A percentile compares a stretch with the other conserved stretches of the same genome.
These are phyloP conservation scores for Wickerhamiella brachini DNA, from an alignment of 805 yeast species.

Conservation along the genomic window DNA sequence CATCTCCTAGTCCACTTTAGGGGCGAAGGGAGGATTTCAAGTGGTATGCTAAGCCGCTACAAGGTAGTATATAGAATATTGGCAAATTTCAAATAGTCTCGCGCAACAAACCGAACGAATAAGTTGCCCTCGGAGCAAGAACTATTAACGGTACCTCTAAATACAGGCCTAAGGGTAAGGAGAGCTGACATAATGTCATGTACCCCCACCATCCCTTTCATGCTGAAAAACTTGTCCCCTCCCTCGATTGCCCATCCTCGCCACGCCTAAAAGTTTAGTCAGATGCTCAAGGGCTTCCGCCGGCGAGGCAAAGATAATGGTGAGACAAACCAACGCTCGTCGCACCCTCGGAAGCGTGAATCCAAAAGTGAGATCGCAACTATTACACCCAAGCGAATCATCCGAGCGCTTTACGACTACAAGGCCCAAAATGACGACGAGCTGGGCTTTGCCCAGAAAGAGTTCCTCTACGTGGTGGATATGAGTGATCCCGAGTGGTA, in stretches of 20 bases:
- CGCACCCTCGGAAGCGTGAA: slow-evolving; percentile 1
- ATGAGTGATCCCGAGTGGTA: slow-evolving; percentile 56
- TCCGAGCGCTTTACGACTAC: slow-evolving; percentile 69
- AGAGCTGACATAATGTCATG: neutral
- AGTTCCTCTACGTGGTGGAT: slow-evolving; percentile 70
- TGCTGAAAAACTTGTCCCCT: neutral
- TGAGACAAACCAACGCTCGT: neutral
- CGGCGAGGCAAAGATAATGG: neutral
- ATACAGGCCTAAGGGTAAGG: neutral
- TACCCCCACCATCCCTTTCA: neutral
- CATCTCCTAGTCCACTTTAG: neutral
- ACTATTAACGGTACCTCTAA: neutral
- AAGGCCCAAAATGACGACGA: slow-evolving; percentile 71
- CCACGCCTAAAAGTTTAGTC: neutral
- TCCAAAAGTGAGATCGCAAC: slow-evolving; percentile 21
- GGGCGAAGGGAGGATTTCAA: no score
- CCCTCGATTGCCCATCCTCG: neutral
- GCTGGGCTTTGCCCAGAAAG: slow-evolving; percentile 64
- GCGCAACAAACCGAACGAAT: no score
- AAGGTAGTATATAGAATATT: no score
- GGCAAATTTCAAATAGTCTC: no score
- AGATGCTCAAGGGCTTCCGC: slow-evolving; percentile 3
- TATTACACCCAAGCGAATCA: slow-evolving; percentile 62
- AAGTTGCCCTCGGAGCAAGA: neutral
- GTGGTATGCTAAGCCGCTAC: no score